phyloP scores from a whole-genome alignment of 495 filamentous ascomycete genomes.

The Hyaloscypha variabilis region DNA sequence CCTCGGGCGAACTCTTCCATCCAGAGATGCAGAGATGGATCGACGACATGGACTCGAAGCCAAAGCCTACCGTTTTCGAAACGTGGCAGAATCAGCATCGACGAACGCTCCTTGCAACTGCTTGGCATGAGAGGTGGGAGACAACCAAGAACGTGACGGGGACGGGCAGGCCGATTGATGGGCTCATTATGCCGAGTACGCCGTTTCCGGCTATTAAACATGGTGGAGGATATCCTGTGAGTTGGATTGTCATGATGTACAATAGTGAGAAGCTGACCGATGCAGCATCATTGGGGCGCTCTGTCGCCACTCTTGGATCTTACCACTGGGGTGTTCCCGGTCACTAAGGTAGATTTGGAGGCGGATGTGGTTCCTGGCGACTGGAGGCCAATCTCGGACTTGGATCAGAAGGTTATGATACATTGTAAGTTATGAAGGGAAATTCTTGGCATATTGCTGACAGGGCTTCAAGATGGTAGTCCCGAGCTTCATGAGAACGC shows the following conservation, averaged over 20 bases:
- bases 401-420: neutral
- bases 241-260: neutral
- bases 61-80: slow-evolving; percentile 2
- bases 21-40: slow-evolving; percentile 1
- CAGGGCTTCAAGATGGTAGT: neutral
- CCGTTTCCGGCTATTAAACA: slow-evolving; percentile 10
- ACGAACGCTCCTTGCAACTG: neutral
- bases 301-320: slow-evolving; percentile 4
- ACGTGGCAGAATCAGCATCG: slow-evolving; percentile 6
- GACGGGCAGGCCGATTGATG: slow-evolving; percentile 11
- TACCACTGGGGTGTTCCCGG: slow-evolving; percentile 3
- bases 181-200: slow-evolving; percentile 6
- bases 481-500: slow-evolving; percentile 4
- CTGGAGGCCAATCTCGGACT: neutral
- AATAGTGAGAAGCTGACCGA: neutral
- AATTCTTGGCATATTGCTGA: neutral
- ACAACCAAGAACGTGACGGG: neutral
- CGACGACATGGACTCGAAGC: neutral
- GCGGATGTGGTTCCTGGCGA: neutral
- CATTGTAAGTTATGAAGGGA: neutral
- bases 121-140: neutral
- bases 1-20: slow-evolving; percentile 12
- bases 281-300: slow-evolving; percentile 8
- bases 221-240: slow-evolving; percentile 5
- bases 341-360: slow-evolving; percentile 3